phyloP scores from a whole-genome alignment of 148 eudicot species.

The Arbutus unedo region DNA sequence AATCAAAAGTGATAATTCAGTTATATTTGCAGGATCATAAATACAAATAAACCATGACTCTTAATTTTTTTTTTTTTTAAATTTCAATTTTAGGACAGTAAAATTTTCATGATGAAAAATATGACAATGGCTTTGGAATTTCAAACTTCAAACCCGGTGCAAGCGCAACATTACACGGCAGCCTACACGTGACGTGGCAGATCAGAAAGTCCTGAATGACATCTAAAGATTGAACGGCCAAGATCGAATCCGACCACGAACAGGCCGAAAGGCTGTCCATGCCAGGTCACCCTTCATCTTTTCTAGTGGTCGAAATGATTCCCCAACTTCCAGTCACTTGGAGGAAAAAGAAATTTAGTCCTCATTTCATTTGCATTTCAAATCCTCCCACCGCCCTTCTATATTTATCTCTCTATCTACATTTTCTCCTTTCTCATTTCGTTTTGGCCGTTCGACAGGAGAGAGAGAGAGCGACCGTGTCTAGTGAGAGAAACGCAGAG shows the following conservation, averaged over 20 bases:
- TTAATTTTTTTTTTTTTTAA: too few relatives aligned
- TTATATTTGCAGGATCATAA: too few relatives aligned
- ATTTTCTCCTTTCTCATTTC: not conserved
- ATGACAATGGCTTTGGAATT: too few relatives aligned
- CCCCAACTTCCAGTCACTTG: not conserved
- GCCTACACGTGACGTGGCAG: not conserved
- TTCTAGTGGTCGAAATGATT: conserved; percentile 32
- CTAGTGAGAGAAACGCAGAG: conserved; percentile 4
- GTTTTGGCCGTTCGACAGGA: not conserved
- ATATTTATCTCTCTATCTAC: not conserved
- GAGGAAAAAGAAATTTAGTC: not conserved
- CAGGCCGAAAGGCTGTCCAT: conserved; percentile 21
- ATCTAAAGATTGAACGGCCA: conserved; percentile 12
- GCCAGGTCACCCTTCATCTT: conserved; percentile 29
- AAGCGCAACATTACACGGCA: not conserved
- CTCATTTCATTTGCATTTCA: conserved; percentile 23
- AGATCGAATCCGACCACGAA: not conserved
- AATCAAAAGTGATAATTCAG: too few relatives aligned
- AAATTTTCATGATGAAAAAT: too few relatives aligned
- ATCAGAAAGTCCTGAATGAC: not conserved
- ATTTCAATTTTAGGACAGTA: too few relatives aligned
- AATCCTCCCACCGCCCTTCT: not conserved
- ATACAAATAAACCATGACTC: too few relatives aligned
- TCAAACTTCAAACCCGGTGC: not conserved
- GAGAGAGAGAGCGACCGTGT: not conserved